Percentiles rank a stretch among this genome's conserved stretches.
phyloP scores from a whole-genome alignment of 2,329 filamentous ascomycete species.

The Trichoderma koningiopsis region DNA sequence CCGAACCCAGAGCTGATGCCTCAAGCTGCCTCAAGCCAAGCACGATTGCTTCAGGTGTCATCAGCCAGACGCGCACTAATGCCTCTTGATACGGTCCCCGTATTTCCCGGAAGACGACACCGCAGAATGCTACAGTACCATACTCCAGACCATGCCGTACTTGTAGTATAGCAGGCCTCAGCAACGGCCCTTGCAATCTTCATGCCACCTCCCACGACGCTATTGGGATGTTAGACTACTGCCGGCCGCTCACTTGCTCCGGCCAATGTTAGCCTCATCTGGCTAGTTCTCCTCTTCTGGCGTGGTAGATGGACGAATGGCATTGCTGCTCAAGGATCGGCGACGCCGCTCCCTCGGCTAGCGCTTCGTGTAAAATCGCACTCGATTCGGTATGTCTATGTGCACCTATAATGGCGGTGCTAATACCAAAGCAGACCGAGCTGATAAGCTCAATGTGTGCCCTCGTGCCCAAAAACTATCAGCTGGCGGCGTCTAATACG shows the following conservation, averaged over 20 bases:
- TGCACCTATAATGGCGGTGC: background rate
- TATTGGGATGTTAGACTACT: background rate
- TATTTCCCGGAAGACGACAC: background rate
- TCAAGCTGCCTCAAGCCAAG: background rate
- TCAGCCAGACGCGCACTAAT: background rate
- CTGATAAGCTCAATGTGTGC: constrained; percentile 4
- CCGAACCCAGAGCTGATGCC: background rate
- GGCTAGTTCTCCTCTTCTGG: background rate
- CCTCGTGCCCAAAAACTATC: background rate
- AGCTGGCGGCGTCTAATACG: background rate
- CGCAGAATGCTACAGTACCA: background rate
- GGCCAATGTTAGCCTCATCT: constrained; percentile 3
- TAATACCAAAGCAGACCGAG: background rate
- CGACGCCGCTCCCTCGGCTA: constrained; percentile 14
- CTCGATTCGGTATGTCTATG: constrained; percentile 1
- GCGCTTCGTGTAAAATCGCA: background rate
- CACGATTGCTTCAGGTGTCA: background rate
- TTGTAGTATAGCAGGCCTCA: background rate
- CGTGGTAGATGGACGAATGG: constrained; percentile 16
- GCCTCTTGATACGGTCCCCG: background rate
- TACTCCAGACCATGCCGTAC: background rate
- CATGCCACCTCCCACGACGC: constrained; percentile 2
- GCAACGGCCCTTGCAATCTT: constrained; percentile 15
- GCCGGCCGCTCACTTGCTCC: constrained; percentile 2
- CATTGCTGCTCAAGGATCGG: constrained; percentile 14